Base-by-base conservation (phyloP, 148 eudicot genomes). In the Vaccinium darrowii region DNA sequence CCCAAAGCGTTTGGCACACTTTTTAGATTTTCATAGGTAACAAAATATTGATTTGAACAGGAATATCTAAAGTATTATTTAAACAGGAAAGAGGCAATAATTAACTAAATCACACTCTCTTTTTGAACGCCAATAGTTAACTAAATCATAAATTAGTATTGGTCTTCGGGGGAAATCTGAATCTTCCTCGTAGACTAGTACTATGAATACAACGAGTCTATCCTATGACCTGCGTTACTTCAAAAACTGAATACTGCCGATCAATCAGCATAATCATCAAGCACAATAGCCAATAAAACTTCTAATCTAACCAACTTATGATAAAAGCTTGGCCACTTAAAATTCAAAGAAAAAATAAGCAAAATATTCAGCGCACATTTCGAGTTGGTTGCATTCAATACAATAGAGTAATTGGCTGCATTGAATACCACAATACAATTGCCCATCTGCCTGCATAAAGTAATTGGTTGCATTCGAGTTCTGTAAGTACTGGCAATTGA, bases 401-500 rank as follows among this genome's bases (percentile, higher is more conserved):
- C 27, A 53, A 49, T 19, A 80, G 72, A 76, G 49, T 76, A 43
- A 47, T 47, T 76, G 79, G 79, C 47, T 18, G 54, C 80, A 76
- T 4, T 9, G 18, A 76, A 76, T 19, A n/a, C 27, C 23, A 33
- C 78, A 74, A 74, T 76, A 76, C 50, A 14, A 49, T n/a, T 23
- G 30, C 75, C 56, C 74, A 69, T 69, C 39, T 36, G 50, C 77
- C 10, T 58, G 72, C 82, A 49, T 19, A 80, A 71, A 76, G 49
- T 76, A 43, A 47, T 47, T 49, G 79, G 79, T 76, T 47, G 54
- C 43, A 8, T n/a, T 50, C 27, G 58, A 36, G 49, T 57, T 58
- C 52, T 47, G 19, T n/a, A 51, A 60, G 69, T 60, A 10, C 11
- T 19, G n/a, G n/a, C 47, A 60, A 81, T 39, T 52, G 25, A 23